These are phyloP conservation scores for Solanum etuberosum DNA, from an alignment of 257 asterid species.

Conservation along the genomic window DNA sequence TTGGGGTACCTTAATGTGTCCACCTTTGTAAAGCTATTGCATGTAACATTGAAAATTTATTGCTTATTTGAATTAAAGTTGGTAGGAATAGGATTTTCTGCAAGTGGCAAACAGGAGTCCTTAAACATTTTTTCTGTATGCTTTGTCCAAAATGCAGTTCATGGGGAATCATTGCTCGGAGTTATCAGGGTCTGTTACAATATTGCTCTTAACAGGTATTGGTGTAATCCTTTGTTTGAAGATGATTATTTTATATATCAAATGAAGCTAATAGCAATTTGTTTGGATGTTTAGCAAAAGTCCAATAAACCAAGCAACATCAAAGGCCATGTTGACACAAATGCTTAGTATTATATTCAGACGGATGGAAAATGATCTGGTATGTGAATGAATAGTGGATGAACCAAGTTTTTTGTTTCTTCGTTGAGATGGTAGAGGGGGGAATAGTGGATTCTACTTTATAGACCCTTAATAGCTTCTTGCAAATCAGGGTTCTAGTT, in stretches of 20 bases:
- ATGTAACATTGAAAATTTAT: background rate
- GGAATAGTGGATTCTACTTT: background rate
- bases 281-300: slow-evolving; percentile 71
- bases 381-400: slow-evolving; percentile 19
- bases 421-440: background rate
- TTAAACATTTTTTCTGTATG: background rate
- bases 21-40: background rate
- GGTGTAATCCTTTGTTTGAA: background rate
- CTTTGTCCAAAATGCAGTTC: slow-evolving; percentile 53
- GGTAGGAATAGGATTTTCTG: background rate
- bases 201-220: slow-evolving; percentile 91
- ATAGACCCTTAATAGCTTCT: slow-evolving; percentile 7
- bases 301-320: slow-evolving; percentile 91
- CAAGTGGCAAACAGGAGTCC: background rate
- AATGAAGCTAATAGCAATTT: slow-evolving; percentile 14
- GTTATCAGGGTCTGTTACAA: slow-evolving; percentile 94
- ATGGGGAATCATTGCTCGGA: slow-evolving; percentile 87
- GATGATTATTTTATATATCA: slow-evolving; percentile 9
- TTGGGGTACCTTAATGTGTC: background rate
- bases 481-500: slow-evolving; percentile 36
- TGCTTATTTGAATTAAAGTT: background rate
- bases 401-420: background rate
- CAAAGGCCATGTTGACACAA: slow-evolving; percentile 96
- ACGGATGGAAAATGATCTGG: slow-evolving; percentile 86
- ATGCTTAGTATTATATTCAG: slow-evolving; percentile 83